Base-by-base conservation (phyloP, 1,284 basidiomycete genomes). In the Trichosporon coremiiforme region DNA sequence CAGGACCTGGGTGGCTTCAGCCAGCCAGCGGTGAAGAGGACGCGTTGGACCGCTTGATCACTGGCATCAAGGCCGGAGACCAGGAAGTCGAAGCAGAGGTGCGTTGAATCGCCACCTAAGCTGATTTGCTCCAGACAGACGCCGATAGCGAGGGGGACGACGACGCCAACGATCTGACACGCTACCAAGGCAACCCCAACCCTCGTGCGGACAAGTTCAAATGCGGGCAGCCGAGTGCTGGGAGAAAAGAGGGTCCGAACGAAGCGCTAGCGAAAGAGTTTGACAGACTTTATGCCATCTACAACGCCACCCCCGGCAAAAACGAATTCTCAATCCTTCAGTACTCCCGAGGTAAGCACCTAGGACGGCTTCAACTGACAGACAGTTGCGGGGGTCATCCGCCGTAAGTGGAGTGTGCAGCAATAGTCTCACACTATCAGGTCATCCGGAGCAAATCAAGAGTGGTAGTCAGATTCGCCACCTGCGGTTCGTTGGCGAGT, bases 401-500 rank as follows among this genome's bases (percentile, higher is more conserved):
- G 82, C 35, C 75, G 81, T 77, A 45, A 76, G 78, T 69, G 25
- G 25, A 20, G 4, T 2, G 50, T 38, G 50, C 29, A 20, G 29
- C 45, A 15, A n/a, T 10, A n/a, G 2, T 4, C 41, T 65, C 38
- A 12, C 38, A 12, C 36, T 13, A 12, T 25, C 25, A 45, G 66
- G 66, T 41, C 69, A 68, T 12, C 87, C 88, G 0, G 87, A 84
- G 68, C 87, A 88, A 4, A 90, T 95, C 74, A 85, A 82, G 65
- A 87, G 87, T 0, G 85, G 85, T 50, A 85, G 86, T 12, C 88
- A 95, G 75, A 93, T 92, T 0, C 80, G 84, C 15, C 82, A 84
- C 8, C 87, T 95, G 64, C 84, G 82, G 13, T 89, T 90, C 1
- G 87, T 94, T 8, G 93, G 91, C 0, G 85, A 88, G 38, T 90